Evolutionary conservation across 768 basidiomycete genomes (phyloP).

Genomic region (Leccinellum luteum): DNA sequence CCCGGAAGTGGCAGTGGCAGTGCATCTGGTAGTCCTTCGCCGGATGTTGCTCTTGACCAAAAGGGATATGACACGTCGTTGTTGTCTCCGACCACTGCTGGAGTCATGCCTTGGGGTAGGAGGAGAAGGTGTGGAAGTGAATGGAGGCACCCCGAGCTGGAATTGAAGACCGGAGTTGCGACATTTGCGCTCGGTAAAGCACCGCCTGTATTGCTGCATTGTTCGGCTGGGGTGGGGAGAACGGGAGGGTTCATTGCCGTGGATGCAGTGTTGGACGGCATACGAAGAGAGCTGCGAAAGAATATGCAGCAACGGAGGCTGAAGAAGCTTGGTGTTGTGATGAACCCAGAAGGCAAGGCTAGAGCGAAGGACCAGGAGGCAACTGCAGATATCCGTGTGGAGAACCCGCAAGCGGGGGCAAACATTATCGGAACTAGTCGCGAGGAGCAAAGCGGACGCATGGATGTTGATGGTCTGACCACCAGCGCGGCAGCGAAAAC

Average conservation of each 20-base stretch:
- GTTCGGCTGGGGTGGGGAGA: conserved; percentile 92
- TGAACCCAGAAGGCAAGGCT: neutral
- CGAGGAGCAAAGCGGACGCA: conserved; percentile 11
- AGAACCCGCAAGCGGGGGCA: conserved; percentile 8
- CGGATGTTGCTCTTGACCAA: conserved; percentile 7
- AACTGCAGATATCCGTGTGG: conserved; percentile 4
- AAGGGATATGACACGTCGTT: conserved; percentile 1
- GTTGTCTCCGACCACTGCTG: conserved; percentile 20
- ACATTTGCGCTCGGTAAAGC: conserved; percentile 44
- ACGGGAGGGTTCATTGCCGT: conserved; percentile 93
- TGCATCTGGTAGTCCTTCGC: conserved; percentile 17
- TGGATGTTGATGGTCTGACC: conserved; percentile 28
- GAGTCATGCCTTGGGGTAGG: neutral
- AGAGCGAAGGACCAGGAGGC: conserved; percentile 3
- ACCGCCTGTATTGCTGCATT: conserved; percentile 76
- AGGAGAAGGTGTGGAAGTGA: conserved; percentile 15
- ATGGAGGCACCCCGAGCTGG: conserved; percentile 42
- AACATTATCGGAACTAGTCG: conserved; percentile 1
- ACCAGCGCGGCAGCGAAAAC: neutral
- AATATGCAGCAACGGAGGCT: conserved; percentile 23
- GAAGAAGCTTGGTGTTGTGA: neutral
- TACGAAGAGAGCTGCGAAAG: conserved; percentile 56
- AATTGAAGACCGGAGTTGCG: conserved; percentile 54
- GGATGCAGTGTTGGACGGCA: conserved; percentile 78
- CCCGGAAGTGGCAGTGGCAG: conserved; percentile 20